These are phyloP conservation scores for Hemisphaericaspora subhashii DNA, from an alignment of 1,139 yeast species.

Conservation along the genomic window DNA sequence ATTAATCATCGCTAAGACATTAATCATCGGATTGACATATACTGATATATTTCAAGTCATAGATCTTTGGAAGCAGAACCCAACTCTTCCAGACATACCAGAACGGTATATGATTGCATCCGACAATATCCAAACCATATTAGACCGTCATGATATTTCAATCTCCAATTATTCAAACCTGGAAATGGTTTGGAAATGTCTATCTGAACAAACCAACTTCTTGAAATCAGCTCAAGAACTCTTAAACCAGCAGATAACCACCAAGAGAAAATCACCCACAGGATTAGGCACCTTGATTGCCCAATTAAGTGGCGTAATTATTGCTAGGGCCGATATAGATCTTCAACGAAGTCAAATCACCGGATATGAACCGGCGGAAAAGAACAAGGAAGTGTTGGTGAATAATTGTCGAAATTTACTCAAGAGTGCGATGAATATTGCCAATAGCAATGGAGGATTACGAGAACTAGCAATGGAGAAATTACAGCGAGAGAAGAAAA, in stretches of 20 bases:
- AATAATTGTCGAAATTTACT: slow-evolving; percentile 43
- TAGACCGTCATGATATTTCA: slow-evolving; percentile 37
- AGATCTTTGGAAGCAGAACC: slow-evolving; percentile 27
- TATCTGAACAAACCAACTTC: slow-evolving; percentile 36
- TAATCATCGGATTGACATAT: slow-evolving; percentile 22
- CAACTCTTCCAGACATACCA: slow-evolving; percentile 24
- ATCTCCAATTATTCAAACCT: slow-evolving; percentile 15
- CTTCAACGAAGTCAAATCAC: slow-evolving; percentile 44
- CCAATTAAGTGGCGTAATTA: slow-evolving; percentile 42
- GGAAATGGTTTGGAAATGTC: slow-evolving; percentile 36
- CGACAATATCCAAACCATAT: slow-evolving; percentile 42
- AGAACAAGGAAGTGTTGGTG: slow-evolving; percentile 29
- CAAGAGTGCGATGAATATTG: slow-evolving; percentile 47
- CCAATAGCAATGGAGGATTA: slow-evolving; percentile 51
- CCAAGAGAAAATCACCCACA: slow-evolving; percentile 19
- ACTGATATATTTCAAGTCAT: slow-evolving; percentile 19
- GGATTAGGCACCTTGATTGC: slow-evolving; percentile 39
- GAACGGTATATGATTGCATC: slow-evolving; percentile 42
- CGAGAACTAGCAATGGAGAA: slow-evolving; percentile 49
- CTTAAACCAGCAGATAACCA: slow-evolving; percentile 20
- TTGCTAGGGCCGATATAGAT: slow-evolving; percentile 55
- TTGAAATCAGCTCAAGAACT: slow-evolving; percentile 42
- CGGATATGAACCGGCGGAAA: slow-evolving; percentile 28
- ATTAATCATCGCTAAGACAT: slow-evolving; percentile 23
- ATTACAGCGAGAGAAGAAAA: slow-evolving; percentile 38